Evolutionary conservation across 441 rosid genomes (phyloP).

Genomic region (Brassica balearica): DNA sequence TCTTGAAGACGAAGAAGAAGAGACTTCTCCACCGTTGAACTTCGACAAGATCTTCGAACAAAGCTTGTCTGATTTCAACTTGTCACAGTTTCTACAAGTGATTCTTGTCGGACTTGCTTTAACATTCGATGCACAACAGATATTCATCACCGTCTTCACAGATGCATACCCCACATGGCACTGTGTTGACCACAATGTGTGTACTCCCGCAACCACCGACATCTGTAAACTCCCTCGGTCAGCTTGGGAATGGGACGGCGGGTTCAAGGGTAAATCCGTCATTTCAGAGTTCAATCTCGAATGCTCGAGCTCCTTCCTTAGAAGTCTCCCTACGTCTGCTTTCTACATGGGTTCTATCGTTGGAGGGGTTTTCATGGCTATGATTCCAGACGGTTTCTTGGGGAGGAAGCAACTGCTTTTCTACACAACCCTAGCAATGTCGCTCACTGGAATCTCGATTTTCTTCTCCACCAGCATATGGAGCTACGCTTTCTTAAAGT

Average conservation of each 20-base stretch:
- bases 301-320: constrained; percentile 1
- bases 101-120: background rate
- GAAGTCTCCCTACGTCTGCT: background rate
- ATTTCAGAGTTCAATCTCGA: background rate
- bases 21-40: background rate
- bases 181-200: background rate
- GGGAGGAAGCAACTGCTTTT: background rate
- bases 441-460: background rate
- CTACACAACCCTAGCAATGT: background rate
- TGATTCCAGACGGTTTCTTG: background rate
- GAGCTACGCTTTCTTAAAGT: background rate
- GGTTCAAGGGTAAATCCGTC: background rate
- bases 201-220: background rate
- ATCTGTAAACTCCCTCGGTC: background rate
- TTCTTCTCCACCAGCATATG: background rate
- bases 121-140: background rate
- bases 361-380: background rate
- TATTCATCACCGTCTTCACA: constrained; percentile 8
- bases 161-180: constrained; percentile 3
- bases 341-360: constrained; percentile 1
- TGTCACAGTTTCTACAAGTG: background rate
- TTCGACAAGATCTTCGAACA: background rate
- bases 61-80: background rate
- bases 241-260: background rate
- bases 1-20: background rate